These are phyloP conservation scores for Raffaelea ambrosiae DNA, from an alignment of 2,329 filamentous ascomycete genomes.

Conservation along the genomic window DNA sequence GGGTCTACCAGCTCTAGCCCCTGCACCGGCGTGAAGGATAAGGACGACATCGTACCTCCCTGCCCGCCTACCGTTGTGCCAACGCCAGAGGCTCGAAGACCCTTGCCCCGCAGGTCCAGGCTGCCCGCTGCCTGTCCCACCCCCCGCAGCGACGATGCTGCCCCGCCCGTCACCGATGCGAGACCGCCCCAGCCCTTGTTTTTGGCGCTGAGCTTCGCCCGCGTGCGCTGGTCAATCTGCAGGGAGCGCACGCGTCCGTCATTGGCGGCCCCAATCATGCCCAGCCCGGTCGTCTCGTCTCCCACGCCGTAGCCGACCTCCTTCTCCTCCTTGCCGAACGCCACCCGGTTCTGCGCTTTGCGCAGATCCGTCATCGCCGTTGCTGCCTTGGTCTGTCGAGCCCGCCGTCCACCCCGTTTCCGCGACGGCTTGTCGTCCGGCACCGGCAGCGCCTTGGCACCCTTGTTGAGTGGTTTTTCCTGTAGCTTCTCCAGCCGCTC, in stretches of 20 bases:
- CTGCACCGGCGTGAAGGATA: conserved; percentile 91
- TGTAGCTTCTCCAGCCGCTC: conserved; percentile 87
- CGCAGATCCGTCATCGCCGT: conserved; percentile 94
- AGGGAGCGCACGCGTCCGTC: conserved; percentile 81
- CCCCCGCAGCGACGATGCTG: conserved; percentile 72
- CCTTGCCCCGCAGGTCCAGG: conserved; percentile 67
- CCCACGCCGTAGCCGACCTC: conserved; percentile 87
- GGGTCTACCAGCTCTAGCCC: conserved; percentile 93
- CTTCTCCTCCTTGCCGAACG: conserved; percentile 89
- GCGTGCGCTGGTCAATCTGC: conserved; percentile 87
- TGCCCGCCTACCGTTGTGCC: conserved; percentile 56
- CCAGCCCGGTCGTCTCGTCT: conserved; percentile 77
- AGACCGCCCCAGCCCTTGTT: conserved; percentile 84
- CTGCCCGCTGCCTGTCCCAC: conserved; percentile 59
- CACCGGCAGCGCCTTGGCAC: conserved; percentile 74
- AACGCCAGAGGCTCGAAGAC: conserved; percentile 73
- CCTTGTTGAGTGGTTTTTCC: conserved; percentile 84
- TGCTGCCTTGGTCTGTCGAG: conserved; percentile 91
- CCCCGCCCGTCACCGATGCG: conserved; percentile 49
- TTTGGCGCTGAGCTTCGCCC: conserved; percentile 88
- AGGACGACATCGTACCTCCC: conserved; percentile 76
- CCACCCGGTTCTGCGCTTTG: conserved; percentile 93
- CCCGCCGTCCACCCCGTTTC: conserved; percentile 84
- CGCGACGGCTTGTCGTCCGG: conserved; percentile 92
- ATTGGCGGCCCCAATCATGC: conserved; percentile 87